Percentiles rank a stretch among this genome's conserved stretches.
These are phyloP conservation scores for Crithidia fasciculata DNA, from an alignment of 208 protist species.

Conservation along the genomic window DNA sequence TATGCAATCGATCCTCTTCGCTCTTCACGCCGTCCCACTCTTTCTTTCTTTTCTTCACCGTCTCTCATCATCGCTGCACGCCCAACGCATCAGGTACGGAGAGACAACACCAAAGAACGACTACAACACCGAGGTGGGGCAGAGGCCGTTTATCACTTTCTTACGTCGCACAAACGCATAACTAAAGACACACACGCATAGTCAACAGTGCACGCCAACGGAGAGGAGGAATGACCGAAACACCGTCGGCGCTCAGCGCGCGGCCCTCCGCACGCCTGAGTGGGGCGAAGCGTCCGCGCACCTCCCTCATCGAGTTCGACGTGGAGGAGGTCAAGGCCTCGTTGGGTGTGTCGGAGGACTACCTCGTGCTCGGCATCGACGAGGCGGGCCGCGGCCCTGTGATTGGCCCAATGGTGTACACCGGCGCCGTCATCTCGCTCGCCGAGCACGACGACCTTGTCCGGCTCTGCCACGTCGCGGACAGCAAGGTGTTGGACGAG, in stretches of 20 bases:
- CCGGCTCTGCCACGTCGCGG: slow-evolving; percentile 80
- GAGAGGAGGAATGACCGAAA: slow-evolving; percentile 25
- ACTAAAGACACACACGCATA: neutral
- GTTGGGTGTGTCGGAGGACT: slow-evolving; percentile 49
- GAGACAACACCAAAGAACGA: too few species aligned
- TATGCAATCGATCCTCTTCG: too few species aligned
- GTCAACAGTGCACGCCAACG: neutral
- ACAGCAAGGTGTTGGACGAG: slow-evolving; percentile 86
- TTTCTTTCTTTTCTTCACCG: too few species aligned
- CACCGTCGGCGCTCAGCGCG: slow-evolving; percentile 33
- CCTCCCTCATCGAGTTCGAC: slow-evolving; percentile 61
- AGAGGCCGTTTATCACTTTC: too few species aligned
- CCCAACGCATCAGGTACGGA: too few species aligned
- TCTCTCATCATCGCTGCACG: too few species aligned
- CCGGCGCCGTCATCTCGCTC: slow-evolving; percentile 73
- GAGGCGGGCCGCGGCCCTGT: slow-evolving; percentile 96
- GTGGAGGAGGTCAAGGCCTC: slow-evolving; percentile 64
- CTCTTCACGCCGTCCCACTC: too few species aligned
- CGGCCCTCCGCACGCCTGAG: slow-evolving; percentile 40
- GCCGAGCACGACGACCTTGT: slow-evolving; percentile 79
- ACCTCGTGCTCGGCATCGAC: slow-evolving; percentile 93
- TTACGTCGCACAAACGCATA: neutral
- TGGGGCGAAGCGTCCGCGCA: slow-evolving; percentile 55
- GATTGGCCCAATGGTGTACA: slow-evolving; percentile 95
- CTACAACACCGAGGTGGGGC: too few species aligned